Conservation (phyloP, 2,329 filamentous ascomycete genomes). For the Dothideomycetidae sp. region DNA sequence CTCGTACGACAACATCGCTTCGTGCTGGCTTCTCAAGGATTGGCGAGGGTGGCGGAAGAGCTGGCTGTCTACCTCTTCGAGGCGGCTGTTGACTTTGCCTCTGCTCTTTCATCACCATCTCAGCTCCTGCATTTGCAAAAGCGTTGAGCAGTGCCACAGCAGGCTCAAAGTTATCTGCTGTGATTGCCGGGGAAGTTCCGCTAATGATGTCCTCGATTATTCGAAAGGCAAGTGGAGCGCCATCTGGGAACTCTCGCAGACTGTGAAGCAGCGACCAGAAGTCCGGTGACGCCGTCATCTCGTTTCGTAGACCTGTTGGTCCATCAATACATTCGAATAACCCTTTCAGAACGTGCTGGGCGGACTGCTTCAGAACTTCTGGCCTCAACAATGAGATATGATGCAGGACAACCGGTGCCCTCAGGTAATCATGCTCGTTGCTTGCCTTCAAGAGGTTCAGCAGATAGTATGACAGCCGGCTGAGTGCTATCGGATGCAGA, state of each 20-base stretch:
- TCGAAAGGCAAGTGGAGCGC: slow-evolving; percentile 66
- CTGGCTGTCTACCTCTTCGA: slow-evolving; percentile 13
- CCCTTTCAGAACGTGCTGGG: slow-evolving; percentile 62
- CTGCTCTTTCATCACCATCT: slow-evolving; percentile 57
- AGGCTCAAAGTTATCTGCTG: slow-evolving; percentile 89
- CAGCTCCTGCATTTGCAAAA: slow-evolving; percentile 70
- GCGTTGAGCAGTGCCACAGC: slow-evolving; percentile 73
- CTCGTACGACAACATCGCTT: slow-evolving; percentile 59
- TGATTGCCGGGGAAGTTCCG: slow-evolving; percentile 63
- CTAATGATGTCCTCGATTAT: slow-evolving; percentile 68
- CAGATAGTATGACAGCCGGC: slow-evolving; percentile 74
- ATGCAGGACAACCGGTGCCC: slow-evolving; percentile 81
- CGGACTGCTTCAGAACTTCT: slow-evolving; percentile 60
- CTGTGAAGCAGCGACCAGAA: slow-evolving; percentile 86
- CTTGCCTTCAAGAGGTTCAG: slow-evolving; percentile 67
- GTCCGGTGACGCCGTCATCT: slow-evolving; percentile 91
- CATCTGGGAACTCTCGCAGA: slow-evolving; percentile 51
- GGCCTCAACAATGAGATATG: slow-evolving; percentile 78
- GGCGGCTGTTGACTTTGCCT: slow-evolving; percentile 26
- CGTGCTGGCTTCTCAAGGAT: slow-evolving; percentile 34
- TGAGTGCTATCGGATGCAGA: slow-evolving; percentile 71
- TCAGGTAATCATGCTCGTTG: slow-evolving; percentile 83
- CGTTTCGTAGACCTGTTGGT: slow-evolving; percentile 64
- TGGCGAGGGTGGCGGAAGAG: slow-evolving; percentile 14
- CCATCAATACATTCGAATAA: slow-evolving; percentile 66